Percentiles rank a stretch among this genome's conserved stretches.
phyloP scores from a whole-genome alignment of 495 filamentous ascomycete species.

The Annulohypoxylon nitens region DNA sequence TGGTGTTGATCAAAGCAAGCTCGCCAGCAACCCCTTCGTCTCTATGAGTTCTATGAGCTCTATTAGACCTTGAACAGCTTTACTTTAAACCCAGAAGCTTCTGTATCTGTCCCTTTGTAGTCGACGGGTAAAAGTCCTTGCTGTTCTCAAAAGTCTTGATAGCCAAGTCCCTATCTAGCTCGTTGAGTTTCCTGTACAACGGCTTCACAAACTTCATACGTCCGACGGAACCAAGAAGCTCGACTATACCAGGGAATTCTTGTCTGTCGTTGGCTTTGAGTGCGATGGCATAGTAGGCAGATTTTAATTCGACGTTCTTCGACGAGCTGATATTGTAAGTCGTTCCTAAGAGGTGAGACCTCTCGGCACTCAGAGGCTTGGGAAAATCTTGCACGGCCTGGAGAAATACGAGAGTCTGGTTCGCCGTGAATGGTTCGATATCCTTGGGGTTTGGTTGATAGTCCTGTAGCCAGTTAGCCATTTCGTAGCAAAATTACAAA shows the following conservation, averaged over 20 bases:
- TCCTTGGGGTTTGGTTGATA: slow-evolving; percentile 79
- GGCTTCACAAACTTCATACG: slow-evolving; percentile 98
- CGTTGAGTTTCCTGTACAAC: slow-evolving; percentile 79
- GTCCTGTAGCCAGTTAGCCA: slow-evolving; percentile 44
- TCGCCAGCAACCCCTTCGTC: neutral
- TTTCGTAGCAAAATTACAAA: neutral
- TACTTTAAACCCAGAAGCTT: slow-evolving; percentile 75
- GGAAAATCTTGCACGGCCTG: slow-evolving; percentile 77
- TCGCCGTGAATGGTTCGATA: slow-evolving; percentile 78
- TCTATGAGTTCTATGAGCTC: neutral
- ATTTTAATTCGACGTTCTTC: slow-evolving; percentile 86
- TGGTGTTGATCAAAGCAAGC: too few relatives aligned
- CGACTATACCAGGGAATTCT: slow-evolving; percentile 75
- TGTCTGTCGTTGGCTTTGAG: slow-evolving; percentile 76
- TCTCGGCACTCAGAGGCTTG: slow-evolving; percentile 69
- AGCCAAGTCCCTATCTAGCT: slow-evolving; percentile 78
- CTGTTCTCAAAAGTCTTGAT: slow-evolving; percentile 87
- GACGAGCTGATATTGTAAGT: slow-evolving; percentile 76
- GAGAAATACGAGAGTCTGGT: slow-evolving; percentile 91
- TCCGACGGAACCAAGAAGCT: slow-evolving; percentile 83
- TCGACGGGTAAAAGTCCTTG: slow-evolving; percentile 94
- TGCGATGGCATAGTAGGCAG: slow-evolving; percentile 81
- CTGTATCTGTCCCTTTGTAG: slow-evolving; percentile 83
- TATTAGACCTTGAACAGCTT: slow-evolving; percentile 2
- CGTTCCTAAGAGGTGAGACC: slow-evolving; percentile 75